Conservation (phyloP, 129 eudicot genomes). For the Logfia minima region DNA sequence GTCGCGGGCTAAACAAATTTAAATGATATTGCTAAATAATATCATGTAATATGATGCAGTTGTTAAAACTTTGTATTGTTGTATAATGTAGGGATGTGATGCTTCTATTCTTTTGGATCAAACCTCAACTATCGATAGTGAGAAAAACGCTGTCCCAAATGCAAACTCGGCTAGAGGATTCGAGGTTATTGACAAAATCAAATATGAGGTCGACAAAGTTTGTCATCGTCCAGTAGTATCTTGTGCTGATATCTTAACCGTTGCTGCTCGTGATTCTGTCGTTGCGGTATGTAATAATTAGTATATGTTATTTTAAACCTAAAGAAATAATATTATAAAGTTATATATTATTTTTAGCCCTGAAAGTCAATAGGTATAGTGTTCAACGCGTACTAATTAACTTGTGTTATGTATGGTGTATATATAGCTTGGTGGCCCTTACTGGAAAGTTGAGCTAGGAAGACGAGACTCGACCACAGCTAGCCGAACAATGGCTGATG, state of each 20-base stretch:
- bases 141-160: conserved; percentile 35
- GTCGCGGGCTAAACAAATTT: too few species aligned
- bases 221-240: conserved; percentile 34
- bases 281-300: conserved; percentile 26
- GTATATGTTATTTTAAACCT: neutral
- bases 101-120: conserved; percentile 47
- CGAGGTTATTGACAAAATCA: conserved; percentile 45
- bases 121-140: conserved; percentile 36
- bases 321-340: too few species aligned
- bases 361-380: too few species aligned
- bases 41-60: too few species aligned
- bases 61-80: neutral
- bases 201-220: conserved; percentile 41
- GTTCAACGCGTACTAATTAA: too few species aligned
- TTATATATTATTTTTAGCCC: too few species aligned
- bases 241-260: conserved; percentile 47
- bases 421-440: conserved; percentile 42
- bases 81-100: conserved; percentile 44
- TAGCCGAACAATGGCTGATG: conserved; percentile 24
- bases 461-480: conserved; percentile 45
- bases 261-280: conserved; percentile 48
- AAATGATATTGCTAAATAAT: too few species aligned
- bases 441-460: conserved; percentile 39
- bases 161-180: conserved; percentile 42
- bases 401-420: neutral